Evolutionary conservation across 2,329 filamentous ascomycete genomes (phyloP).

Genomic region (Niveomyces coronatus): DNA sequence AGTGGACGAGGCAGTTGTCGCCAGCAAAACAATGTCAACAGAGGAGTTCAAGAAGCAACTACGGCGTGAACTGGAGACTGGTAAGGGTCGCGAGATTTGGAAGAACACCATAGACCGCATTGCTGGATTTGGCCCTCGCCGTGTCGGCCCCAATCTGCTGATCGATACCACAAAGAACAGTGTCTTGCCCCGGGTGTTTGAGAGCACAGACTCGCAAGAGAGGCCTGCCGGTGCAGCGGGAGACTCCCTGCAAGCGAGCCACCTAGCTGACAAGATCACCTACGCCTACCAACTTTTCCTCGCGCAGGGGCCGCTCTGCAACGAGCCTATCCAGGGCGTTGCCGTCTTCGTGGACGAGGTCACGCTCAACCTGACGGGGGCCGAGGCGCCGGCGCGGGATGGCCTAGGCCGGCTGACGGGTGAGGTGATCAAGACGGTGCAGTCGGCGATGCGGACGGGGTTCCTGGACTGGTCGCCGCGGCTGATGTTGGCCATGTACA

Average conservation of each 20-base stretch:
- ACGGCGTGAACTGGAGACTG: conserved; percentile 54
- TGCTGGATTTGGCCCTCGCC: conserved; percentile 77
- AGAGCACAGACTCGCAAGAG: conserved; percentile 22
- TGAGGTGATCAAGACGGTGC: conserved; percentile 83
- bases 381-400: conserved; percentile 49
- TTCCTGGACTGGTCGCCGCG: conserved; percentile 95
- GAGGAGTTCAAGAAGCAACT: conserved; percentile 72
- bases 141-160: conserved; percentile 80
- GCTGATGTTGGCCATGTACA: conserved; percentile 96
- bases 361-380: conserved; percentile 44
- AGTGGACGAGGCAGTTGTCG: conserved; percentile 47
- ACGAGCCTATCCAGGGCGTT: conserved; percentile 86
- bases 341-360: conserved; percentile 85
- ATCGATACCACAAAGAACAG: conserved; percentile 69
- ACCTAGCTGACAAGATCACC: conserved; percentile 80
- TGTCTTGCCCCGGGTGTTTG: conserved; percentile 62
- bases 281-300: conserved; percentile 93
- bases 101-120: conserved; percentile 68
- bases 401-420: conserved; percentile 74
- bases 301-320: conserved; percentile 78
- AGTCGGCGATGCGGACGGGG: conserved; percentile 69
- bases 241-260: conserved; percentile 46
- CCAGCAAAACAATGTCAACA: conserved; percentile 53
- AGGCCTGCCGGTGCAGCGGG: conserved; percentile 30
- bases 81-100: conserved; percentile 67